Base-by-base conservation (phyloP, 202 grass and related monocot genomes). In the Schoenoplectus triqueter region DNA sequence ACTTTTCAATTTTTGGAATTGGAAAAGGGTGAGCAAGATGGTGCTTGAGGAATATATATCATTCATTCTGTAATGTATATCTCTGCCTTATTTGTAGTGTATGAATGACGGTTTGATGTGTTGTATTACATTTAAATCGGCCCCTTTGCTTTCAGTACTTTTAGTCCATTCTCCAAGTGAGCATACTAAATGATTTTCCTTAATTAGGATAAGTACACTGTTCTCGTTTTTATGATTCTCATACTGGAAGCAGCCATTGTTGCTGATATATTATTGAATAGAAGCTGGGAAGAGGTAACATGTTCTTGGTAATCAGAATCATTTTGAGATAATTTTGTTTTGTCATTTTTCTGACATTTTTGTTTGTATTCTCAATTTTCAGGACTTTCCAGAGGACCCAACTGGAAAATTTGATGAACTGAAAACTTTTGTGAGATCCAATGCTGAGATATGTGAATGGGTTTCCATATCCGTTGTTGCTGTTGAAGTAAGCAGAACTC, bases 391-490 rank as follows among this genome's bases (percentile, higher is more conserved):
- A 5, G 42, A 87, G 82, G 93, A 99, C 39, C 88, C 91, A 85
- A 90, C 90, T 7, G 89, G 93, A 79, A 96, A 94, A 80, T 99
- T 96, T 86, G 83, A 90, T 52, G 93, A 96, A 75, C 90, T 99
- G 78, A 94, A 92, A 69, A 18, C 77, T 48, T 99, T 99, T 40
- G 55, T 99, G 9, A 88, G 49, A 82, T 90, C 90, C 66, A 99
- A 99, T 89, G 86, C 84, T 83, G 89, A 94, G 46, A 92, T 96
- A 62, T 99, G 97, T 64, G 88, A 96, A 96, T 99, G 97, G 97
- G 81, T 96, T 81, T 94, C 90, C 20, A 70, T 94, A 31, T 90
- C 85, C 2, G 84, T 99, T 77, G 85, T 94, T 18, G 87, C 84
- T 84, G 86, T 88, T 80, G 93, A 99, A 89, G 96, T 96, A 80